Evolutionary conservation across 2,329 filamentous ascomycete genomes (phyloP), one percentile per base, ranked within the genome.

Genomic region (Diplodia intermedia): DNA sequence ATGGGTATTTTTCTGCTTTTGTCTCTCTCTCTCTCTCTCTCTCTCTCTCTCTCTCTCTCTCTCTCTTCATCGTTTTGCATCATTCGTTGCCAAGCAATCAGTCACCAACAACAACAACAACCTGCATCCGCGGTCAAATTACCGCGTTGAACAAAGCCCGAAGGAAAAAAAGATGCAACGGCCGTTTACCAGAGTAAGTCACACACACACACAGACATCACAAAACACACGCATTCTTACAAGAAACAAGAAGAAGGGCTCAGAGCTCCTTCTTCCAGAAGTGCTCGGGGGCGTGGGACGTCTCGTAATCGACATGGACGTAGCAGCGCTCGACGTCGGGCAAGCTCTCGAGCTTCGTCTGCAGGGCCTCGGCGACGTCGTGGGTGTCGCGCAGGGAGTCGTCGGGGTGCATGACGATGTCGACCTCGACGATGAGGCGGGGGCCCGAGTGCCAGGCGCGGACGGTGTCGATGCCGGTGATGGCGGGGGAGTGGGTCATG

Each of bases 301-400:
- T 97, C 82, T 98, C 95, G 74, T 96, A 98, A 79, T 99, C 95
- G 20, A 97, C 94, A 78, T 99, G 95, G 23, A 98, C 95, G 77
- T 97, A 98, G 0, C 93, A 93, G 69, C 95, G 84, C 85, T 98
- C 95, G 11, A 98, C 90, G 76, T 97, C 90, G 0, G 95, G 94
- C 71, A 99, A 80, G 68, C 90, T 91, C 85, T 99, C 95, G 2
- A 98, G 84, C 83, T 98, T 98, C 70, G 91, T 91, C 84, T 99
- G 95, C 73, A 99, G 84, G 74, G 91, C 93, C 80, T 99, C 95
- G 0, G 95, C 94, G 14, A 97, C 88, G 75, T 99, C 95, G 78
- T 99, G 95, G 0, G 93, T 95, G 65, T 89, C 89, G 70, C 87
- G 85, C 18, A 99, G 86, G 1, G 88, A 88, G 66, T 89, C 86